Evolutionary conservation across 345 rosid genomes (phyloP), one percentile per base, ranked within the genome.

Genomic region (Arabidopsis suecica): DNA sequence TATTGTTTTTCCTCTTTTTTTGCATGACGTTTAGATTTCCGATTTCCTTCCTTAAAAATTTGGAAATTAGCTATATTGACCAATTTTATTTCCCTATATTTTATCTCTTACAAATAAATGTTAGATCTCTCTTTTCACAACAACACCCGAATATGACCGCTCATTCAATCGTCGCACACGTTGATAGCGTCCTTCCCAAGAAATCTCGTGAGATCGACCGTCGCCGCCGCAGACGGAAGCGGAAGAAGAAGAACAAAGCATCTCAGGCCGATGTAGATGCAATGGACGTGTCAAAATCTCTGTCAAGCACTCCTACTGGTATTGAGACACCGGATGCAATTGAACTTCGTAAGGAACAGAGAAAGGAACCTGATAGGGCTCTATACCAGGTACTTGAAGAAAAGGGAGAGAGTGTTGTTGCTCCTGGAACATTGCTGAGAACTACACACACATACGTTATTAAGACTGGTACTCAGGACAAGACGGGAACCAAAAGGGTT

Each of bases 261-360:
- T 54, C 76, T 1, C 73, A 69, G 6, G 49, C 55, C 47, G 83
- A 79, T 18, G 77, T 73, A 9, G 88, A 74, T 0, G 82, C 70
- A n/a, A 67, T 73, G 0, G 86, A 84, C 41, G 80, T 66, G 18
- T 16, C 18, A 16, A 16, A 16, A 16, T 16, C 18, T 16, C 18
- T 16, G 18, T 16, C 18, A 16, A 95, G 99, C 82, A 92, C 99
- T 34, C 99, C 98, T 12, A 95, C 99, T 82, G 99, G 99, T 16
- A 97, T 95, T 9, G 99, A 96, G 84, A 96, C 99, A 55, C 99
- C 98, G 3, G 98, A 96, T 82, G 99, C 93, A n/a, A 95, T 95
- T 44, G 99, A 96, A 62, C 98, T 96, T 49, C 93, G 99, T 66
- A 96, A 96, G 81, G 98, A 91, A 83, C 99, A 96, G 82, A 88